Evolutionary conservation across 2,329 filamentous ascomycete species (phyloP).

Genomic region (Fusarium austroafricanum): DNA sequence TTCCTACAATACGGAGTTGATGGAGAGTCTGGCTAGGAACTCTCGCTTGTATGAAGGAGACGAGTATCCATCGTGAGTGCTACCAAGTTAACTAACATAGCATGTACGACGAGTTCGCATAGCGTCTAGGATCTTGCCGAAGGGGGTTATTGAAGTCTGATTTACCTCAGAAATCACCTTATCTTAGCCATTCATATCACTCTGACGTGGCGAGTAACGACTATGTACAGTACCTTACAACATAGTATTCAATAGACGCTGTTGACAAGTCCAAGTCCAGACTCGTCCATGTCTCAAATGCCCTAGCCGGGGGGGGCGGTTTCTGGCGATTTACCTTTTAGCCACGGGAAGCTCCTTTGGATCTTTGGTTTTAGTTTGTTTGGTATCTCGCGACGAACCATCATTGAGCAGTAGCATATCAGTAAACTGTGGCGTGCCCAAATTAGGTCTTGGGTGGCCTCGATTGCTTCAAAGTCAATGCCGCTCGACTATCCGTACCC

Average conservation of each 20-base stretch:
- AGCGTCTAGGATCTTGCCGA: conserved; percentile 2
- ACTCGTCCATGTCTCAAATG: conserved; percentile 24
- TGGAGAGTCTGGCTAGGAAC: conserved; percentile 6
- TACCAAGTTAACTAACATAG: conserved; percentile 1
- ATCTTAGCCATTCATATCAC: conserved; percentile 20
- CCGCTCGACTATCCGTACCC: background rate
- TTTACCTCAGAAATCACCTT: conserved; percentile 17
- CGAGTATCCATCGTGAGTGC: conserved; percentile 22
- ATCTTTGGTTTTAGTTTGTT: conserved; percentile 24
- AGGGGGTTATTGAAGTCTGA: conserved; percentile 19
- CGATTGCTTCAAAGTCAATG: conserved; percentile 31
- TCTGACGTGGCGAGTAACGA: conserved; percentile 39
- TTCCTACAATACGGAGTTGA: background rate
- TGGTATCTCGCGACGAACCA: conserved; percentile 33
- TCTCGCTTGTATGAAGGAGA: conserved; percentile 19
- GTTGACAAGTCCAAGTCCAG: conserved; percentile 21
- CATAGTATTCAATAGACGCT: conserved; percentile 10
- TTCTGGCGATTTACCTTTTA: conserved; percentile 18
- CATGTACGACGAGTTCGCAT: background rate
- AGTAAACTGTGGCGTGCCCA: conserved; percentile 28
- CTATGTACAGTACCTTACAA: background rate
- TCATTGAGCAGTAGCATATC: conserved; percentile 37
- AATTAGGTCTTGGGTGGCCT: conserved; percentile 43
- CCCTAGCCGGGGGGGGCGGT: background rate
- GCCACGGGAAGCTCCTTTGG: conserved; percentile 39